Percentiles rank a stretch among this genome's conserved stretches.
Conservation (phyloP, 2,329 filamentous ascomycete species). For the Clonostachys chloroleuca region DNA sequence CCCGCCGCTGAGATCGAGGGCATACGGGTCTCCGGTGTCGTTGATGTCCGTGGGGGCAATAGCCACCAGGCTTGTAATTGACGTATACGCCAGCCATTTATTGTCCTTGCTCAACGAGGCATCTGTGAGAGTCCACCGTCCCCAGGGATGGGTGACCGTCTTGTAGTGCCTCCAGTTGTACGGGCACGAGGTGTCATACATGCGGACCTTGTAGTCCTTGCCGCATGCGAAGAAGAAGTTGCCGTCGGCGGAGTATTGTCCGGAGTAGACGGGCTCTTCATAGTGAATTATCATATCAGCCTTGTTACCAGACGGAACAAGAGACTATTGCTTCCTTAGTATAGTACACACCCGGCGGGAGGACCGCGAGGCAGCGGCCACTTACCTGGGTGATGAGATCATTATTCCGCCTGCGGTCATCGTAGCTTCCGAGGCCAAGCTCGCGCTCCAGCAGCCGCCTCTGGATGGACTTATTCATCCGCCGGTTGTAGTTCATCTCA, state of each 20-base stretch:
- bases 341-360: not conserved
- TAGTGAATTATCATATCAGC: conserved; percentile 89
- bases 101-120: conserved; percentile 90
- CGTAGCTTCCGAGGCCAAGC: conserved; percentile 63
- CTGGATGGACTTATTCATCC: conserved; percentile 56
- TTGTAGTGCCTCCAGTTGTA: conserved; percentile 97
- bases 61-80: conserved; percentile 79
- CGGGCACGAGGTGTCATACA: conserved; percentile 97
- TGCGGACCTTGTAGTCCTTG: conserved; percentile 89
- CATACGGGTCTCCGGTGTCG: conserved; percentile 73
- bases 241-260: conserved; percentile 94
- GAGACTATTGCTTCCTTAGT: conserved; percentile 38
- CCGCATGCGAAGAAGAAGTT: conserved; percentile 95
- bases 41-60: conserved; percentile 83
- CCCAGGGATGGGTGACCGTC: conserved; percentile 78
- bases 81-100: conserved; percentile 85
- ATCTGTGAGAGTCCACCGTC: conserved; percentile 95
- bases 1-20: conserved; percentile 59
- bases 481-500: conserved; percentile 29
- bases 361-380: not conserved
- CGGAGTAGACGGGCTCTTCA: conserved; percentile 82
- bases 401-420: conserved; percentile 56
- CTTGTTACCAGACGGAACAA: conserved; percentile 67
- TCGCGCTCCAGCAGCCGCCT: conserved; percentile 77
- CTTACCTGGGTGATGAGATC: conserved; percentile 64